A percentile compares a stretch with the other conserved stretches of the same genome.
Conservation (phyloP, 129 eudicot species). For the Pseudognaphalium luteoalbum region DNA sequence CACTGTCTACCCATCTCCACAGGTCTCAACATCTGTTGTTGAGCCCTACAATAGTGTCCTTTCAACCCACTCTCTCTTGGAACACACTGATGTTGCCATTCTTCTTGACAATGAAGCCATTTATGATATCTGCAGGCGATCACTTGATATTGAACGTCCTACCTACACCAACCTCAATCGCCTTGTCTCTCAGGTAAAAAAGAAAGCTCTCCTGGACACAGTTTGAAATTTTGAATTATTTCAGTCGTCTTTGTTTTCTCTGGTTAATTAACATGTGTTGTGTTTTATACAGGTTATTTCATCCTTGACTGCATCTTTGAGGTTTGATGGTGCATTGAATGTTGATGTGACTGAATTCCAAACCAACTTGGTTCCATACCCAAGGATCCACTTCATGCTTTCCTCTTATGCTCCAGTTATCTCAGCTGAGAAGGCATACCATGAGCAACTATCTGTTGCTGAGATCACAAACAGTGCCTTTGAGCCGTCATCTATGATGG, state of each 20-base stretch:
- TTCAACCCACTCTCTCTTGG: slow-evolving; percentile 68
- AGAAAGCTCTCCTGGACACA: no score
- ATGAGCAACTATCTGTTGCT: slow-evolving; percentile 70
- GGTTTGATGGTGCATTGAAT: slow-evolving; percentile 70
- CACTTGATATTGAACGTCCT: slow-evolving; percentile 73
- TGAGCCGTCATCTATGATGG: slow-evolving; percentile 82
- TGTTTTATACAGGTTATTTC: slow-evolving; percentile 49
- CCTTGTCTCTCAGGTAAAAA: slow-evolving; percentile 59
- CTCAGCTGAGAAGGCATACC: slow-evolving; percentile 63
- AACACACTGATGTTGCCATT: slow-evolving; percentile 69
- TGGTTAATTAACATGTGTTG: background rate
- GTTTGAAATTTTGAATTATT: no score
- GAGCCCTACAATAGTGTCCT: slow-evolving; percentile 81
- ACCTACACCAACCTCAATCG: slow-evolving; percentile 76
- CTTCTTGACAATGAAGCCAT: slow-evolving; percentile 78
- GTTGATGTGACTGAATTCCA: slow-evolving; percentile 76
- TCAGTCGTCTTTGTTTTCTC: background rate
- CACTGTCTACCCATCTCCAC: slow-evolving; percentile 74
- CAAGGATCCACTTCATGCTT: slow-evolving; percentile 75
- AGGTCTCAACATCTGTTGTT: slow-evolving; percentile 75
- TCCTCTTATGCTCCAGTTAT: slow-evolving; percentile 75
- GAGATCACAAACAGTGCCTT: slow-evolving; percentile 74
- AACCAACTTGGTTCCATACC: slow-evolving; percentile 72
- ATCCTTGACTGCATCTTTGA: slow-evolving; percentile 63
- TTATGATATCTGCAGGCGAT: slow-evolving; percentile 73